These are phyloP conservation scores for Rubia peregrina DNA, from an alignment of 305 asterid genomes.

Conservation along the genomic window DNA sequence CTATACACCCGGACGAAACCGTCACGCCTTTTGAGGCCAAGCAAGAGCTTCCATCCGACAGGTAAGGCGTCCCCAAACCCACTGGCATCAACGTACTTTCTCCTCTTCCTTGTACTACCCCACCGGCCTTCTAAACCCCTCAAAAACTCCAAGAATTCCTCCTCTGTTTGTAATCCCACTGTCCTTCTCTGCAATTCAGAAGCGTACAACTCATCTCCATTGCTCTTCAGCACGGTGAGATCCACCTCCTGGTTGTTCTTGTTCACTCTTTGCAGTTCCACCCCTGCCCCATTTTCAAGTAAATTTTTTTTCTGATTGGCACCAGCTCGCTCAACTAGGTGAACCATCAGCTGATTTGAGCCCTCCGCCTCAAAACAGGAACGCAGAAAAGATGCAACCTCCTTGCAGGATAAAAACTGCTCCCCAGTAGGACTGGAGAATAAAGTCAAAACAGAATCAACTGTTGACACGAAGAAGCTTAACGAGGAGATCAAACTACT, in stretches of 20 bases:
- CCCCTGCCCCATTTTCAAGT: conserved; percentile 31
- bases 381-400: conserved; percentile 63
- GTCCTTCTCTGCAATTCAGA: conserved; percentile 62
- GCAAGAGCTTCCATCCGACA: conserved; percentile 74
- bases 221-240: conserved; percentile 45
- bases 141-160: conserved; percentile 52
- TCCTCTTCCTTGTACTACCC: conserved; percentile 90
- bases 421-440: conserved; percentile 71
- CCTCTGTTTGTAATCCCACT: conserved; percentile 61
- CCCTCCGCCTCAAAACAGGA: conserved; percentile 43
- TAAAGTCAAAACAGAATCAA: neutral
- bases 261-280: conserved; percentile 45
- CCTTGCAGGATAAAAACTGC: conserved; percentile 82
- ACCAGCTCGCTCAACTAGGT: conserved; percentile 37
- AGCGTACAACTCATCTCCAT: conserved; percentile 53
- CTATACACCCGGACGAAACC: conserved; percentile 58
- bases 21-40: conserved; percentile 67
- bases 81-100: conserved; percentile 77
- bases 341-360: conserved; percentile 37
- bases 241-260: conserved; percentile 55
- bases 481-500: neutral
- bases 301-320: conserved; percentile 26
- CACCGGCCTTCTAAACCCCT: conserved; percentile 73
- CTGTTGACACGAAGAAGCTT: neutral
- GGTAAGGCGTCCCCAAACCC: conserved; percentile 58